phyloP scores from a whole-genome alignment of 768 basidiomycete species.

The Baorangia bicolor region DNA sequence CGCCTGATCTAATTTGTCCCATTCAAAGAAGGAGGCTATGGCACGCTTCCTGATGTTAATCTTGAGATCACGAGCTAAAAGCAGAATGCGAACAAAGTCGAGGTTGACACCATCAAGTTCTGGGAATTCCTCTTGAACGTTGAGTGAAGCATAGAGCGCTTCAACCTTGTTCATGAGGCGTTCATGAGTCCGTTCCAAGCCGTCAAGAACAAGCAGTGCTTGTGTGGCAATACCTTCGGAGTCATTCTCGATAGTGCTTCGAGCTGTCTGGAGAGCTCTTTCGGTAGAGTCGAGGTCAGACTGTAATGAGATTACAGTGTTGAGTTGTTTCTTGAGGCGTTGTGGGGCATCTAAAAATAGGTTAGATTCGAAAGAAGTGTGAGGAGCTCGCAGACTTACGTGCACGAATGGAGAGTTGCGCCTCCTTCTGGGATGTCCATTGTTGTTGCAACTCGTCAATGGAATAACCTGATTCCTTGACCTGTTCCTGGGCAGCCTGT shows the following conservation, averaged over 20 bases:
- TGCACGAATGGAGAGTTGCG: neutral
- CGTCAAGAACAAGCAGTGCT: neutral
- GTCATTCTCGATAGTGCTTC: neutral
- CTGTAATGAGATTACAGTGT: neutral
- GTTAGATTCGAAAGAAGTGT: too few relatives aligned
- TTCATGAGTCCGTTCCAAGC: neutral
- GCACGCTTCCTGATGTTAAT: neutral
- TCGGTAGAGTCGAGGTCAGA: neutral
- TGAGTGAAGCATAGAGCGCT: constrained; percentile 3
- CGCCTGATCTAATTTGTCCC: constrained; percentile 1
- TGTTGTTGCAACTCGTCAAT: neutral
- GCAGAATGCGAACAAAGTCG: neutral
- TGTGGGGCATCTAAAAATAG: neutral
- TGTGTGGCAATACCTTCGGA: neutral
- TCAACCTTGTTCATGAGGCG: constrained; percentile 7
- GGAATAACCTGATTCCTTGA: neutral
- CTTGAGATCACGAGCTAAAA: neutral
- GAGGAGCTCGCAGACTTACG: too few relatives aligned
- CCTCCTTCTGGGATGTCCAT: neutral
- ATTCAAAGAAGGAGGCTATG: neutral
- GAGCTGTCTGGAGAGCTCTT: neutral
- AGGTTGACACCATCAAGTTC: neutral
- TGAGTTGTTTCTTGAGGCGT: neutral
- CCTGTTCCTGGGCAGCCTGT: constrained; percentile 5
- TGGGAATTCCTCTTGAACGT: neutral